Percentiles rank a stretch among this genome's conserved stretches.
Evolutionary conservation across 2,329 filamentous ascomycete species (phyloP).

Genomic region (Fusarium bulbicola): DNA sequence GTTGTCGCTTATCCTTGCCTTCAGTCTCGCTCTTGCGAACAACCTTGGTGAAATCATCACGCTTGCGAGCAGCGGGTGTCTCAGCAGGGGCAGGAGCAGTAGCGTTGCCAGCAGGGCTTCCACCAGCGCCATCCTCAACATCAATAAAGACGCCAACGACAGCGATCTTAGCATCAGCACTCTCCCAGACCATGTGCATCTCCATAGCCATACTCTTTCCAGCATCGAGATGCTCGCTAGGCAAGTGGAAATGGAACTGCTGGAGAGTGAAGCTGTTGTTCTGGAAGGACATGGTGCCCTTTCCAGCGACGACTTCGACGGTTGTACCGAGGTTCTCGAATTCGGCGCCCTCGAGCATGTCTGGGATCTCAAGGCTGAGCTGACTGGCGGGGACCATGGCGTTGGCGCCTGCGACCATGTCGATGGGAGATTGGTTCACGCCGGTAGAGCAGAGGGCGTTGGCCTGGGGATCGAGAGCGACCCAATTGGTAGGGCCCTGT

Average conservation of each 20-base stretch:
- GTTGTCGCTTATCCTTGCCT: conserved; percentile 10
- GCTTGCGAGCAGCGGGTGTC: neutral
- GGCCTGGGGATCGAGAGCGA: conserved; percentile 49
- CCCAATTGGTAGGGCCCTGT: conserved; percentile 63
- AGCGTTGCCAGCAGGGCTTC: neutral
- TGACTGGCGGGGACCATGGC: conserved; percentile 41
- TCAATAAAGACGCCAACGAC: conserved; percentile 45
- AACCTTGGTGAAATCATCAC: conserved; percentile 4
- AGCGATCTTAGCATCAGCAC: conserved; percentile 36
- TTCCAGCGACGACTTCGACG: conserved; percentile 57
- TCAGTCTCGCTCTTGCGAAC: conserved; percentile 1
- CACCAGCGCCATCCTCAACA: conserved; percentile 26
- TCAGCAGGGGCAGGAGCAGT: neutral
- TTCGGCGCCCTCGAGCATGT: conserved; percentile 48
- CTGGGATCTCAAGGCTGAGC: conserved; percentile 49
- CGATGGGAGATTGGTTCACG: conserved; percentile 64
- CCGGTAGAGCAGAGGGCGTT: conserved; percentile 60
- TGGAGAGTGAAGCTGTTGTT: conserved; percentile 54
- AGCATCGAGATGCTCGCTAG: conserved; percentile 65
- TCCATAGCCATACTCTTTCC: conserved; percentile 46
- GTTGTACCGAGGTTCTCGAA: conserved; percentile 63
- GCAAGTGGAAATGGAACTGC: conserved; percentile 70
- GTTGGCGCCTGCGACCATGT: conserved; percentile 51
- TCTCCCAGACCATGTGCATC: conserved; percentile 46
- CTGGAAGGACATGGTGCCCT: conserved; percentile 50